phyloP scores from a whole-genome alignment of 345 rosid species.

The Pugionium cornutum region DNA sequence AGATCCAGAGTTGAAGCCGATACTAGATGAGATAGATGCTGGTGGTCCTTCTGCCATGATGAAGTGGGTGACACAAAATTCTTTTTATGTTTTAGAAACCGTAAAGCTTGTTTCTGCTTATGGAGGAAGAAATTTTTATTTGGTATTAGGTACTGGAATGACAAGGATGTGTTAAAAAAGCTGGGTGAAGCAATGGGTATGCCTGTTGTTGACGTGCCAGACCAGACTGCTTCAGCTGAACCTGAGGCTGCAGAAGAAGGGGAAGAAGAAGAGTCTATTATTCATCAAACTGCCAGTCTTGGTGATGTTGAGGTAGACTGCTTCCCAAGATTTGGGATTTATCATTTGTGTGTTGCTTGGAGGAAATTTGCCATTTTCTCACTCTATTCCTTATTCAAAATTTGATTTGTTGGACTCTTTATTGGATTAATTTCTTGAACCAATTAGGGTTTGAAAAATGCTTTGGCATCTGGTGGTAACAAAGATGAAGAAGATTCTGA shows the following conservation, averaged over 20 bases:
- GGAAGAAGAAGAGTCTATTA: conserved; percentile 91
- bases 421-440: conserved; percentile 13
- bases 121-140: conserved; percentile 20
- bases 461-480: conserved; percentile 79
- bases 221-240: conserved; percentile 63
- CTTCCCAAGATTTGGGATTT: neutral
- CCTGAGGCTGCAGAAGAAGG: conserved; percentile 69
- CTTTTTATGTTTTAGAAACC: neutral
- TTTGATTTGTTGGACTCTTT: conserved; percentile 2
- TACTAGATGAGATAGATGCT: conserved; percentile 83
- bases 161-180: conserved; percentile 80
- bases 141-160: conserved; percentile 21
- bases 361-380: too few species aligned
- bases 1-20: conserved; percentile 85
- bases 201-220: conserved; percentile 53
- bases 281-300: conserved; percentile 44
- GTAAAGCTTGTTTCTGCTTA: conserved; percentile 6
- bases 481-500: conserved; percentile 44
- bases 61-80: conserved; percentile 55
- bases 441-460: conserved; percentile 74
- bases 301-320: conserved; percentile 69
- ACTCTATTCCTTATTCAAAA: too few species aligned
- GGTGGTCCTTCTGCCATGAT: conserved; percentile 96
- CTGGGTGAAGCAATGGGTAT: conserved; percentile 99
- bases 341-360: too few species aligned